phyloP scores from a whole-genome alignment of 2,329 filamentous ascomycete genomes.

The Neonectria sp. region DNA sequence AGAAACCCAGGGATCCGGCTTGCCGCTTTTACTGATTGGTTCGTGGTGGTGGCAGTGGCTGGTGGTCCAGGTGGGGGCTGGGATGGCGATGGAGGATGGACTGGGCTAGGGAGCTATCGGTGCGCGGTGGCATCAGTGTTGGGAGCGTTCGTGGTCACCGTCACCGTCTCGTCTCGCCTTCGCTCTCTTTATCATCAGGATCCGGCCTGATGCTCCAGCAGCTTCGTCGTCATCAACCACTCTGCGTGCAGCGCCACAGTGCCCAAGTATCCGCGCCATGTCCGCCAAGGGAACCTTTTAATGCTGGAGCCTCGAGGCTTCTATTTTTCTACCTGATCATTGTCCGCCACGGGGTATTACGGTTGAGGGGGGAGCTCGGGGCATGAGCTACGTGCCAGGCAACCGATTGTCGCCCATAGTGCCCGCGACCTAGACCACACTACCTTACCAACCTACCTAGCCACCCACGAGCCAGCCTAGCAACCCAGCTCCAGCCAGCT shows the following conservation, averaged over 20 bases:
- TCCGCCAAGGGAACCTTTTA: slow-evolving; percentile 44
- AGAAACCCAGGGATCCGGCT: slow-evolving; percentile 44
- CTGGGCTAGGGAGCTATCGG: slow-evolving; percentile 33
- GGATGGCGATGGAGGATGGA: slow-evolving; percentile 35
- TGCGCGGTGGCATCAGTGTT: slow-evolving; percentile 15
- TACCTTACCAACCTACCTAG: slow-evolving; percentile 6
- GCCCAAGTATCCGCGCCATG: slow-evolving; percentile 40
- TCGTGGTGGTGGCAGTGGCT: slow-evolving; percentile 46
- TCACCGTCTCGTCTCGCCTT: slow-evolving; percentile 18
- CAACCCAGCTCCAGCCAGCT: slow-evolving; percentile 5
- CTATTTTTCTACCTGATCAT: slow-evolving; percentile 39
- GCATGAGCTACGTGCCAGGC: slow-evolving; percentile 14
- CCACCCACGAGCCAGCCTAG: slow-evolving; percentile 17
- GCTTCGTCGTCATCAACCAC: slow-evolving; percentile 44
- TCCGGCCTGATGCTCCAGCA: not conserved
- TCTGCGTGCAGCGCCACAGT: slow-evolving; percentile 39
- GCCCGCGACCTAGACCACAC: slow-evolving; percentile 1
- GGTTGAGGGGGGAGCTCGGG: slow-evolving; percentile 5
- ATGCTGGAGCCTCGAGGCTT: slow-evolving; percentile 49
- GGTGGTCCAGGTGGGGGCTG: slow-evolving; percentile 36
- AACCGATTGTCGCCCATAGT: slow-evolving; percentile 17
- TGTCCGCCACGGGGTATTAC: slow-evolving; percentile 17
- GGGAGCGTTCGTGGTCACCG: slow-evolving; percentile 20
- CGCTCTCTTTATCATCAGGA: slow-evolving; percentile 26
- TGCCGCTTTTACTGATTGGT: slow-evolving; percentile 56